phyloP scores from a whole-genome alignment of 1,139 yeast species.

The Magnusiomyces tetraspermus region DNA sequence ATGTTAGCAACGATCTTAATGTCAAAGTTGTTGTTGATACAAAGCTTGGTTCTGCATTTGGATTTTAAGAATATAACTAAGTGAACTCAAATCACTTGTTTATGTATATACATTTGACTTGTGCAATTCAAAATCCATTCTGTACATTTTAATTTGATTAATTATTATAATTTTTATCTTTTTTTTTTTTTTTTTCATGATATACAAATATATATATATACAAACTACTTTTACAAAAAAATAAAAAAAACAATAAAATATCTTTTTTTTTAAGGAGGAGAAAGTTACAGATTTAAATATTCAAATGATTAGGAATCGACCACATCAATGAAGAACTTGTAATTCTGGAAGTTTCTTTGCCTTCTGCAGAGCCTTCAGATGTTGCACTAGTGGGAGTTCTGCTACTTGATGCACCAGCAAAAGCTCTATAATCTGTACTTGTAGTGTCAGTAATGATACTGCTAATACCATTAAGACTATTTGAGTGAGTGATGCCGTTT shows the following conservation, averaged over 20 bases:
- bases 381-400: no score
- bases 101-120: no score
- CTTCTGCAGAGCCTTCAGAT: neutral
- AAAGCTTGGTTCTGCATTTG: conserved; percentile 1
- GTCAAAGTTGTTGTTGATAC: neutral
- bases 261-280: neutral
- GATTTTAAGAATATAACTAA: neutral
- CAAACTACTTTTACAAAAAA: no score
- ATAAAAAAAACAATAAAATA: no score
- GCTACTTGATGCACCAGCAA: no score
- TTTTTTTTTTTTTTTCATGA: neutral
- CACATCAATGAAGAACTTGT: neutral
- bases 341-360: neutral
- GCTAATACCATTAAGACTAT: no score
- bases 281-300: neutral
- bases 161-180: neutral
- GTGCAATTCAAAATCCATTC: no score
- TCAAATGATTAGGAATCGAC: neutral
- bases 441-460: no score
- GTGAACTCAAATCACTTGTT: neutral
- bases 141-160: neutral
- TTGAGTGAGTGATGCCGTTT: no score
- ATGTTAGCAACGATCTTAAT: conserved; percentile 60
- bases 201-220: no score
- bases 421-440: no score